A percentile compares a stretch with the other conserved stretches of the same genome.
Evolutionary conservation across 2,329 filamentous ascomycete genomes (phyloP).

Genomic region (Chaetomium globosum): DNA sequence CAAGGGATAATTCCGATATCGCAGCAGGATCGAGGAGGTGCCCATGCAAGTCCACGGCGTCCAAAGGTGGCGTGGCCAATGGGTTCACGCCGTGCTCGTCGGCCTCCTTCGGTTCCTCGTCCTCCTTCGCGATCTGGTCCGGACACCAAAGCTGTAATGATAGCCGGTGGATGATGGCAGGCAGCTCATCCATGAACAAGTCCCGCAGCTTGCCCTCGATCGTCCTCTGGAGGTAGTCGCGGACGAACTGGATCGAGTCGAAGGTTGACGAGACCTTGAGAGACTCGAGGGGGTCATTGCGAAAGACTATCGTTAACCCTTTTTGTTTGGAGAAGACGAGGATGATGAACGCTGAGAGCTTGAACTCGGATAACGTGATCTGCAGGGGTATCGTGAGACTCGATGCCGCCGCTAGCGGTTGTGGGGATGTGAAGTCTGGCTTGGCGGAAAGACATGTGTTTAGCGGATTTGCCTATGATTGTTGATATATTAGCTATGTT

Average conservation of each 20-base stretch:
- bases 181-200: slow-evolving; percentile 96
- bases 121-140: slow-evolving; percentile 73
- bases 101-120: slow-evolving; percentile 55
- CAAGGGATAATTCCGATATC: slow-evolving; percentile 75
- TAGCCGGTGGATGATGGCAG: slow-evolving; percentile 91
- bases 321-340: slow-evolving; percentile 97
- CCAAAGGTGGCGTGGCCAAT: slow-evolving; percentile 76
- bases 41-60: slow-evolving; percentile 79
- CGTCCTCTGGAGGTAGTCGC: slow-evolving; percentile 93
- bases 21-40: slow-evolving; percentile 75
- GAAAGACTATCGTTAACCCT: slow-evolving; percentile 92
- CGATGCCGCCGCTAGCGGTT: slow-evolving; percentile 86
- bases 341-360: slow-evolving; percentile 95
- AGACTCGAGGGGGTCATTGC: slow-evolving; percentile 96
- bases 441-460: slow-evolving; percentile 95
- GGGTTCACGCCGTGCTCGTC: slow-evolving; percentile 72
- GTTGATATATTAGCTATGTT: slow-evolving; percentile 53
- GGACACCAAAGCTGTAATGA: slow-evolving; percentile 88
- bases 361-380: slow-evolving; percentile 93
- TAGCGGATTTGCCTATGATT: slow-evolving; percentile 78
- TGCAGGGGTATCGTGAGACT: slow-evolving; percentile 96
- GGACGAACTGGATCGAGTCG: slow-evolving; percentile 97
- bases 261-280: slow-evolving; percentile 98
- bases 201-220: slow-evolving; percentile 92
- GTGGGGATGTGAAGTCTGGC: slow-evolving; percentile 87